These are phyloP conservation scores for Peltaster fructicola DNA, from an alignment of 2,329 filamentous ascomycete species.

Conservation along the genomic window DNA sequence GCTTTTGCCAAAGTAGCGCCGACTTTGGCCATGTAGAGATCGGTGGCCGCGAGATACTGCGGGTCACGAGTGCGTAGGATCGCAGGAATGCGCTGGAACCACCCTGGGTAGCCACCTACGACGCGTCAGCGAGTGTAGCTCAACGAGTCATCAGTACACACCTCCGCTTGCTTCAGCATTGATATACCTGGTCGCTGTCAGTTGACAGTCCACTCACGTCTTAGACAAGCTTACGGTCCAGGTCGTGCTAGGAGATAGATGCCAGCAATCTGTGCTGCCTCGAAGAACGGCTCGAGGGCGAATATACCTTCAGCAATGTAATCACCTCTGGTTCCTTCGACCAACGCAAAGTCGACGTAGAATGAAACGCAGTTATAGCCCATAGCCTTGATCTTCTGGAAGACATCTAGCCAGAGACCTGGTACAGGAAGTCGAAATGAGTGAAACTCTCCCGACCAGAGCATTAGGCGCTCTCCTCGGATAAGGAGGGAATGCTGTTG, in stretches of 20 bases:
- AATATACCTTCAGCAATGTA: slow-evolving; percentile 58
- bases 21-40: slow-evolving; percentile 47
- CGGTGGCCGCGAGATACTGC: slow-evolving; percentile 47
- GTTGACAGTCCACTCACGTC: slow-evolving; percentile 5
- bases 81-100: slow-evolving; percentile 53
- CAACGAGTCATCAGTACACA: too few species aligned
- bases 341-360: slow-evolving; percentile 60
- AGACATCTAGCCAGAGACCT: slow-evolving; percentile 49
- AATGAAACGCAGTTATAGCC: slow-evolving; percentile 69
- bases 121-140: too few species aligned
- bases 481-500: slow-evolving; percentile 45
- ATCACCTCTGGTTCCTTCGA: slow-evolving; percentile 54
- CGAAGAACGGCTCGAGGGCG: slow-evolving; percentile 56
- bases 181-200: slow-evolving; percentile 54
- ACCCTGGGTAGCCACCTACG: slow-evolving; percentile 69
- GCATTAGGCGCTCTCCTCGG: slow-evolving; percentile 48
- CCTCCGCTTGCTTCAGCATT: slow-evolving; percentile 61
- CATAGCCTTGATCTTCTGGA: slow-evolving; percentile 67
- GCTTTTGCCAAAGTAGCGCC: slow-evolving; percentile 50
- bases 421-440: slow-evolving; percentile 48
- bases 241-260: slow-evolving; percentile 52
- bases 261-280: slow-evolving; percentile 53
- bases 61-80: slow-evolving; percentile 44
- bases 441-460: slow-evolving; percentile 60
- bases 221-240: too few species aligned